Percentiles rank a stretch among this genome's conserved stretches.
These are phyloP conservation scores for Boletus tomentosulus DNA, from an alignment of 768 basidiomycete species.

Conservation along the genomic window DNA sequence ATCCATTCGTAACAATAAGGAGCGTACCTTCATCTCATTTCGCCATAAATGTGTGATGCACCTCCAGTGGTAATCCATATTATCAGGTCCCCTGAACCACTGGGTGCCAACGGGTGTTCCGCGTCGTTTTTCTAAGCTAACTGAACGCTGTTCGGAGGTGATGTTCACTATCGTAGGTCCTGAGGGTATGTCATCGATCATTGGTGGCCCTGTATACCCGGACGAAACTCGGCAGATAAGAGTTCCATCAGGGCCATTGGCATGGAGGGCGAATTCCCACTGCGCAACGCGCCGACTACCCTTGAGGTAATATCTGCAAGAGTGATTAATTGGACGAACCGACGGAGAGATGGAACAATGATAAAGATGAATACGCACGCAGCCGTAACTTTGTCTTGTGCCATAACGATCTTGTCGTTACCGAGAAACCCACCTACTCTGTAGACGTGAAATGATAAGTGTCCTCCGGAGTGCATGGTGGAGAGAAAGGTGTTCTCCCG, in stretches of 20 bases:
- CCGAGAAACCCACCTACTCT: slow-evolving; percentile 22
- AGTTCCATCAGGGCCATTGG: slow-evolving; percentile 6
- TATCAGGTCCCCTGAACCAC: slow-evolving; percentile 25
- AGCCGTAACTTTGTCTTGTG: slow-evolving; percentile 19
- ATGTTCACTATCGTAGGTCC: slow-evolving; percentile 15
- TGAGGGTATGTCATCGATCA: slow-evolving; percentile 1
- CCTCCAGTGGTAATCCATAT: slow-evolving; percentile 22
- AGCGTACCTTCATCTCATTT: slow-evolving; percentile 23
- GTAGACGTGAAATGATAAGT: slow-evolving; percentile 24
- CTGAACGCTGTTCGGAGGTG: slow-evolving; percentile 2
- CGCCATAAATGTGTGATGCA: slow-evolving; percentile 8
- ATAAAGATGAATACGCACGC: slow-evolving; percentile 10
- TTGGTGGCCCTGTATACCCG: slow-evolving; percentile 17
- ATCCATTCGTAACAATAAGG: background rate
- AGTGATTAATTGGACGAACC: background rate
- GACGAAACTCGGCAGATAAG: slow-evolving; percentile 18
- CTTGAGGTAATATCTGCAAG: slow-evolving; percentile 22
- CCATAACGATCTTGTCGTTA: slow-evolving; percentile 24
- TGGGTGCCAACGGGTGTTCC: slow-evolving; percentile 4
- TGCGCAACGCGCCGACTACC: slow-evolving; percentile 9
- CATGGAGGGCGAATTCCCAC: background rate
- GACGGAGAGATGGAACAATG: background rate
- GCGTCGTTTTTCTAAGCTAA: background rate
- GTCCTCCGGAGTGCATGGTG: slow-evolving; percentile 4
- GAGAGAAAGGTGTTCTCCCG: background rate